phyloP scores from a whole-genome alignment of 1,284 basidiomycete species.

The Pterula multifida region DNA sequence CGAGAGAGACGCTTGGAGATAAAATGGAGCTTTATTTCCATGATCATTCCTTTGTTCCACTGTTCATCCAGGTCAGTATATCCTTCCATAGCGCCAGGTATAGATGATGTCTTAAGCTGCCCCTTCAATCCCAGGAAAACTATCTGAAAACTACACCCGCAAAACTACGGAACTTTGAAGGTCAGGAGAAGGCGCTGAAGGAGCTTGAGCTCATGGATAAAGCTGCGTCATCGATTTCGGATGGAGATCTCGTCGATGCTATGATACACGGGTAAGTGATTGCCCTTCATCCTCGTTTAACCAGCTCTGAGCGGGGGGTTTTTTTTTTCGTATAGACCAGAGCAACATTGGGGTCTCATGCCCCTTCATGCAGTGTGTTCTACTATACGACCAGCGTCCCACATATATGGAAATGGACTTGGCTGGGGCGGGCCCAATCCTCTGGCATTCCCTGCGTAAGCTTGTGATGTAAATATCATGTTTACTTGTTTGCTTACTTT shows the following conservation, averaged over 20 bases:
- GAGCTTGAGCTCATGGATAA: constrained; percentile 76
- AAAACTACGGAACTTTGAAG: constrained; percentile 41
- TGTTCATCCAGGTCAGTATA: constrained; percentile 77
- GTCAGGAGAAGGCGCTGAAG: constrained; percentile 56
- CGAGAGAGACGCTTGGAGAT: constrained; percentile 74
- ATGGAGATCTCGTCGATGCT: constrained; percentile 89
- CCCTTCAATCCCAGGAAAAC: constrained; percentile 72
- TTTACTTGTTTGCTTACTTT: no score
- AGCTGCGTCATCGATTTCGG: constrained; percentile 86
- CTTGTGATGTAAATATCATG: no score
- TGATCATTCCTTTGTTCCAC: constrained; percentile 85
- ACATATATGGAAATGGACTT: constrained; percentile 61
- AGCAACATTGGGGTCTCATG: constrained; percentile 96
- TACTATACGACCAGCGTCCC: constrained; percentile 75
- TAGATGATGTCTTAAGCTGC: constrained; percentile 5
- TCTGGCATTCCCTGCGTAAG: constrained; percentile 76
- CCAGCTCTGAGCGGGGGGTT: constrained; percentile 3
- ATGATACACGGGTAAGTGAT: constrained; percentile 79
- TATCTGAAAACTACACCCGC: constrained; percentile 79
- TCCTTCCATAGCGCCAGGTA: not conserved
- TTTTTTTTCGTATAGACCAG: constrained; percentile 39
- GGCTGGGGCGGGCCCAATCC: constrained; percentile 38
- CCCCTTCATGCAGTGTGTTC: constrained; percentile 89
- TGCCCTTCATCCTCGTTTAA: constrained; percentile 2
- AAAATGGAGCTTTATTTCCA: constrained; percentile 98